A percentile compares a stretch with the other conserved stretches of the same genome.
Evolutionary conservation across 129 eudicot genomes (phyloP).

Genomic region (Chrysanthemum seticuspe): DNA sequence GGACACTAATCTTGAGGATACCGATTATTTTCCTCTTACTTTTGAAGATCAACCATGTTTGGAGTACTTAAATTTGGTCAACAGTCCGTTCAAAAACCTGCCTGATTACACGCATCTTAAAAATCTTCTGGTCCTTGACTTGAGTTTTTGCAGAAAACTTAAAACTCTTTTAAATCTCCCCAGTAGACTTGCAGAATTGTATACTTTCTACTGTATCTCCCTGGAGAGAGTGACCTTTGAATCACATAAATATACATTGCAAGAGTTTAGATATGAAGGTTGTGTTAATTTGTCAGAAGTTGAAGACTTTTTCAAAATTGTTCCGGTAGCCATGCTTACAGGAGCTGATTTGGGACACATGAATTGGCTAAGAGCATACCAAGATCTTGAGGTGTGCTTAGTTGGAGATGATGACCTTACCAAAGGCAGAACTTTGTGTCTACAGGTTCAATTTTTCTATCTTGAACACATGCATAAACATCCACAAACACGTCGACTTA

Average conservation of each 20-base stretch:
- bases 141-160: slow-evolving; percentile 8
- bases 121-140: slow-evolving; percentile 23
- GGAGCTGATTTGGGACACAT: slow-evolving; percentile 27
- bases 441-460: slow-evolving; percentile 17
- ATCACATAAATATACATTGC: too few species aligned
- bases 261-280: neutral
- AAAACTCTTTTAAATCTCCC: neutral
- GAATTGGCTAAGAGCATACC: slow-evolving; percentile 28
- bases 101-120: slow-evolving; percentile 11
- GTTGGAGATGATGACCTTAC: slow-evolving; percentile 31
- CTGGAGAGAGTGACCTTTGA: too few species aligned
- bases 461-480: neutral
- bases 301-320: slow-evolving; percentile 23
- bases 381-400: slow-evolving; percentile 16
- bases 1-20: slow-evolving; percentile 1
- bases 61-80: slow-evolving; percentile 1
- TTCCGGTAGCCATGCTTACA: slow-evolving; percentile 14
- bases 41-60: slow-evolving; percentile 1
- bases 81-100: neutral
- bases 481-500: neutral
- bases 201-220: slow-evolving; percentile 1
- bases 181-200: slow-evolving; percentile 1
- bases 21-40: neutral
- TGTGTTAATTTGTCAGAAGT: slow-evolving; percentile 25
- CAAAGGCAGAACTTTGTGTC: slow-evolving; percentile 4